Base-by-base conservation (phyloP, 139 green algal species). In the Coelastrella sp. region DNA sequence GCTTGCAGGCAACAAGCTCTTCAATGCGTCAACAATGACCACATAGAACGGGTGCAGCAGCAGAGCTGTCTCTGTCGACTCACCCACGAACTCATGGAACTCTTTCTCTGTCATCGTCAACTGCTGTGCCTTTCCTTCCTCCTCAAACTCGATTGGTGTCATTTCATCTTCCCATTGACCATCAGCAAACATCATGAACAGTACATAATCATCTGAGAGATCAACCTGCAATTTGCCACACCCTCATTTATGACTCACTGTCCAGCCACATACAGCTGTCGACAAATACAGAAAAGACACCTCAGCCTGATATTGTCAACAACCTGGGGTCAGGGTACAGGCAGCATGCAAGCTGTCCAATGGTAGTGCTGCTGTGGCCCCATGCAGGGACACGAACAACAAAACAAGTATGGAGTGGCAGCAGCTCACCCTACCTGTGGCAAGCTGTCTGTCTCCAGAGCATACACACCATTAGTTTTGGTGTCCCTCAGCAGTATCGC, bases 131-230 rank as follows among this genome's bases (percentile, higher is more conserved):
- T 81, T 78, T 43, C 89, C 89, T 35, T 84, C 83, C 23, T 84
- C 83, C 25, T 90, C 86, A 57, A 79, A 88, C 35, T 88, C 82
- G 25, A 92, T 86, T 13, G 89, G 66, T 30, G 67, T 69, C 84
- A 89, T 89, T 4, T 79, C 67, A 4, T 64, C 25, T 69, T 89
- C 85, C 90, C 90, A 93, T 35, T 85, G 68, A 35, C 90, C 90
- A 43, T 90, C 87, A 17, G 81, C 59, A 69, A 93, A 90, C 71
- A 93, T 81, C 85, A 91, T 86, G 11, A 92, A 82, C 8, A 87
- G 81, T 21, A 92, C 82, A 8, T 83, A 67, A 71, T 93, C 90
- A 66, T 89, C 88, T 34, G 72, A 89, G 32, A 93, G 87, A 85
- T 93, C 90, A n/a, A 93, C 85, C 90, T 93, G 87, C 34, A n/a